Percentiles rank a stretch among this genome's conserved stretches.
Evolutionary conservation across 352 stramenopile species (phyloP).

Genomic region (Globisporangium viniferum): DNA sequence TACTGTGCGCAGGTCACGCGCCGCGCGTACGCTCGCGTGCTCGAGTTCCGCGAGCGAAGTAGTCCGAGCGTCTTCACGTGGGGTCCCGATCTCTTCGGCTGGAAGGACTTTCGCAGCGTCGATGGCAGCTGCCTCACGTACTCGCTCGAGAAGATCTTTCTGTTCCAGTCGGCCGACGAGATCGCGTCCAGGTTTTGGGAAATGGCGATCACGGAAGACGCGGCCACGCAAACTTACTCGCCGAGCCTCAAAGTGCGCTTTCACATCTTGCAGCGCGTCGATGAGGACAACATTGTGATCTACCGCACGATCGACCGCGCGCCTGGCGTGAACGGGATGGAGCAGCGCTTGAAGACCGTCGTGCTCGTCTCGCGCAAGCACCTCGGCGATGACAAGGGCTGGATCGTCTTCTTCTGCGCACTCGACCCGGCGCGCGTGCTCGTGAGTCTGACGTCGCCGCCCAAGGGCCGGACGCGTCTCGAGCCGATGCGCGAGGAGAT

Average conservation of each 20-base stretch:
- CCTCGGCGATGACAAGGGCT: neutral
- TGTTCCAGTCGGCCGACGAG: neutral
- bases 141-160: slow-evolving; percentile 18
- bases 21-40: slow-evolving; percentile 1
- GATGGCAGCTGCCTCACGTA: slow-evolving; percentile 11
- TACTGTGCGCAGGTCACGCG: slow-evolving; percentile 14
- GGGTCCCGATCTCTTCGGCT: slow-evolving; percentile 18
- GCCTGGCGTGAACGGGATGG: neutral
- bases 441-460: neutral
- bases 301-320: slow-evolving; percentile 19
- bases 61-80: slow-evolving; percentile 5
- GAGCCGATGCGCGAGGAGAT: slow-evolving; percentile 16
- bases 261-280: slow-evolving; percentile 16
- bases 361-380: slow-evolving; percentile 11
- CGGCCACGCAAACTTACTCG: slow-evolving; percentile 10
- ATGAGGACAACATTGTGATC: slow-evolving; percentile 16
- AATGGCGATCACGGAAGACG: neutral
- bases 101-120: slow-evolving; percentile 12
- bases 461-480: neutral
- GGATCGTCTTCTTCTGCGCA: slow-evolving; percentile 7
- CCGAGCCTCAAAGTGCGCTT: slow-evolving; percentile 16
- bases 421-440: slow-evolving; percentile 14
- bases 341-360: slow-evolving; percentile 16
- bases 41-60: neutral
- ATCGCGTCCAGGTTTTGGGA: slow-evolving; percentile 13